Conservation (phyloP, 2,329 filamentous ascomycete genomes). For the Fusarium gaditjirri region DNA sequence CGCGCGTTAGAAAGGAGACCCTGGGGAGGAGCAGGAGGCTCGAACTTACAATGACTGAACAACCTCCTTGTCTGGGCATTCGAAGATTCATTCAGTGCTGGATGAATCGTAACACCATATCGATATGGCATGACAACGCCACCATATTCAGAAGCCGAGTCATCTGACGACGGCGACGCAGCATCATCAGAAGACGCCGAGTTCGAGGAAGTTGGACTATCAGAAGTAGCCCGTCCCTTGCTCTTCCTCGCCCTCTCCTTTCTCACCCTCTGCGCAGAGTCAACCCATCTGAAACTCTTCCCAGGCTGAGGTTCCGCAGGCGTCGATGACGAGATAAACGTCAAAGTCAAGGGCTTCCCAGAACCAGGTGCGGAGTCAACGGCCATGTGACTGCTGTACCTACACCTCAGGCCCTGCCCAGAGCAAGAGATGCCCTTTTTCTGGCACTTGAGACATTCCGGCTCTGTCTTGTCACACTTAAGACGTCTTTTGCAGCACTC, state of each 20-base stretch:
- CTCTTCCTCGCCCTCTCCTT: slow-evolving; percentile 9
- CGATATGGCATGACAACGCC: slow-evolving; percentile 4
- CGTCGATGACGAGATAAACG: not conserved
- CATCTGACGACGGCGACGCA: slow-evolving; percentile 1
- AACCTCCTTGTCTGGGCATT: slow-evolving; percentile 48
- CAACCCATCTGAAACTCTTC: slow-evolving; percentile 33
- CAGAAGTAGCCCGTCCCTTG: not conserved
- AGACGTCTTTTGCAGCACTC: slow-evolving; percentile 53
- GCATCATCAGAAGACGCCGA: slow-evolving; percentile 24
- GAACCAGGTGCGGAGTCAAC: not conserved
- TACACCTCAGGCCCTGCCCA: slow-evolving; percentile 50
- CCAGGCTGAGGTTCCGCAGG: not conserved
- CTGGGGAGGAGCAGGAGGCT: accelerated
- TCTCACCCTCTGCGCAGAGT: slow-evolving; percentile 3
- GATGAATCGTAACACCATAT: slow-evolving; percentile 16
- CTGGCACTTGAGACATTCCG: slow-evolving; percentile 52
- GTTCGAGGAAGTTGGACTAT: not conserved
- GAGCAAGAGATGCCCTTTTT: slow-evolving; percentile 54
- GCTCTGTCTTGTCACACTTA: slow-evolving; percentile 53
- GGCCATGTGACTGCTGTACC: slow-evolving; percentile 49
- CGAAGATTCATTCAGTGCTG: slow-evolving; percentile 41
- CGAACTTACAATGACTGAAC: slow-evolving; percentile 49
- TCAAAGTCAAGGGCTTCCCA: not conserved
- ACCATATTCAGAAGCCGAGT: not conserved
- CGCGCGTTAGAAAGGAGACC: not conserved